Evolutionary conservation across 768 basidiomycete genomes (phyloP).

Genomic region (Termitomyces sp.): DNA sequence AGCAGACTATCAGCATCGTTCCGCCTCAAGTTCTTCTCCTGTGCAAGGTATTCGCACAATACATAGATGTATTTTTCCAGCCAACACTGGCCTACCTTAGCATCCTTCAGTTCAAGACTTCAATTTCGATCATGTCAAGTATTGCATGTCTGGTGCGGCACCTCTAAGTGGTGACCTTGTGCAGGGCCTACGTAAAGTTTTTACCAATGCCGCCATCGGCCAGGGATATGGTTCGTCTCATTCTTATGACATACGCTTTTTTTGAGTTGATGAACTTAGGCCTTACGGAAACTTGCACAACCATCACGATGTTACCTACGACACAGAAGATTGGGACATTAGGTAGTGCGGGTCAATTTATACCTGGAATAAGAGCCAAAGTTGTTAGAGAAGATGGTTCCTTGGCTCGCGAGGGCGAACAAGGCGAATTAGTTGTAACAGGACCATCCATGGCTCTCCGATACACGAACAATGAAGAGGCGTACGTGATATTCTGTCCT

Average conservation of each 20-base stretch:
- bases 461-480: constrained; percentile 55
- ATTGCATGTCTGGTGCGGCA: constrained; percentile 57
- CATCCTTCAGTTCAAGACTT: constrained; percentile 48
- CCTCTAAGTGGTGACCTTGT: constrained; percentile 59
- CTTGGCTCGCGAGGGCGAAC: constrained; percentile 52
- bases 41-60: constrained; percentile 50
- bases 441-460: constrained; percentile 59
- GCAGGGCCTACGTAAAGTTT: constrained; percentile 35
- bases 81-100: constrained; percentile 22
- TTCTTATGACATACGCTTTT: neutral
- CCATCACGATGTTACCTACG: constrained; percentile 43
- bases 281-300: constrained; percentile 61
- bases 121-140: constrained; percentile 50
- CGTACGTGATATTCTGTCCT: constrained; percentile 37
- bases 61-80: neutral
- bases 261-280: constrained; percentile 30
- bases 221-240: constrained; percentile 54
- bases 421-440: constrained; percentile 58
- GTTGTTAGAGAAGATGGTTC: constrained; percentile 58
- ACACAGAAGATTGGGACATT: constrained; percentile 41
- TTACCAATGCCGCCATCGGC: constrained; percentile 60
- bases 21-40: constrained; percentile 64
- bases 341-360: constrained; percentile 55
- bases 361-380: constrained; percentile 54
- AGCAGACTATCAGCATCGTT: constrained; percentile 40